Base-by-base conservation (phyloP, 441 rosid genomes). In the Croton setiger region DNA sequence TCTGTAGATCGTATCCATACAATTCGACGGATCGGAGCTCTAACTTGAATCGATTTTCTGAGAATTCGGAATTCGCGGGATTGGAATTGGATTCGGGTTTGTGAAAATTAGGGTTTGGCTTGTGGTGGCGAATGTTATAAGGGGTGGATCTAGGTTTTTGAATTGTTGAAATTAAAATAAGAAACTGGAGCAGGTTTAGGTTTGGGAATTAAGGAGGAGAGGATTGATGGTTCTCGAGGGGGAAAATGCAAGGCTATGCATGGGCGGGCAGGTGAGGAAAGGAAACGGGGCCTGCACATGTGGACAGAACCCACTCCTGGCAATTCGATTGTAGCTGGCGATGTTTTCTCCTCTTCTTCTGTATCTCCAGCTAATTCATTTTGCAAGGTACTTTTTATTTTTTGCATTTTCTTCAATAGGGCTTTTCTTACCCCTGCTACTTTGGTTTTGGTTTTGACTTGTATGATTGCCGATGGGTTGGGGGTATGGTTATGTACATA, bases 161-260 rank as follows among this genome's bases (percentile, higher is more conserved):
- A 53, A 66, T 39, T 66, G 60, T 27, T 23, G 53, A 36, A 43
- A 52, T 48, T 69, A 59, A 49, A 14, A 9, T 10, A 17, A 23
- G 37, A 48, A 45, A 56, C 52, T 48, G 66, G 47, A 15, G 54
- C 27, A 51, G 76, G 67, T 54, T 27, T 67, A 23, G 63, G 15
- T 43, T 49, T 67, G 17, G 67, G 60, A 58, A 67, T 63, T 72
- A 54, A 64, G 75, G 55, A 14, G n/a, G 44, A 37, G 70, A 27
- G 76, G 72, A 75, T 78, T 83, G 83, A 85, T 85, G 84, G 87
- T 87, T 75, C 73, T 78, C 76, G 79, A 65, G 63, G 79, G 88
- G 67, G 78, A 84, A 85, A 87, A 88, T 86, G 93, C 85, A 68
- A 81, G 86, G 86, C 85, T 84, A 82, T 84, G 90, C 93, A 82